Conservation (phyloP, 1,139 yeast genomes). For the Kodamaea arcana region DNA sequence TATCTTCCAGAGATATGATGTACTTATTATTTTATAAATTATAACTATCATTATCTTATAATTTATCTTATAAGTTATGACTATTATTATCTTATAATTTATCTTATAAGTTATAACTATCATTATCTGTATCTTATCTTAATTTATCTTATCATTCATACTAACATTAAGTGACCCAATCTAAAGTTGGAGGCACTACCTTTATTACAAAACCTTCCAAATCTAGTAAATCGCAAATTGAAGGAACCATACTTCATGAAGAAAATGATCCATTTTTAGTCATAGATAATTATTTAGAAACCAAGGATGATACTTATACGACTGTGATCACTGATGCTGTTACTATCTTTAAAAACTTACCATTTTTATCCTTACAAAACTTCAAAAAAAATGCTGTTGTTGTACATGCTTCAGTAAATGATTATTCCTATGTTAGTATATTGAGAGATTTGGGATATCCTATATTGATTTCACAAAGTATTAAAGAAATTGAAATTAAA, state of each 20-base stretch:
- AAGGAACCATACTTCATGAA: slow-evolving; percentile 35
- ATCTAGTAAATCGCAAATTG: slow-evolving; percentile 32
- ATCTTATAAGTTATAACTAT: too few relatives aligned
- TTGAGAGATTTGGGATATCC: slow-evolving; percentile 67
- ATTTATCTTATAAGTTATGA: too few relatives aligned
- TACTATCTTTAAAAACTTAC: slow-evolving; percentile 49
- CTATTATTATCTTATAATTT: neutral
- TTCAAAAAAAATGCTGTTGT: slow-evolving; percentile 48
- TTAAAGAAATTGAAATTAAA: slow-evolving; percentile 49
- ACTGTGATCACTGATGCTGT: slow-evolving; percentile 52
- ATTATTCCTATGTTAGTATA: slow-evolving; percentile 63
- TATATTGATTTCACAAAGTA: slow-evolving; percentile 59
- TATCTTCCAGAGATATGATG: too few relatives aligned
- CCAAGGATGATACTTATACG: slow-evolving; percentile 28
- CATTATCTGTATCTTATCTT: neutral
- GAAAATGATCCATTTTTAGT: slow-evolving; percentile 53
- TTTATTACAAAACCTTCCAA: slow-evolving; percentile 48
- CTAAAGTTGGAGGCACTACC: slow-evolving; percentile 27
- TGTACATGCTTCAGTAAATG: slow-evolving; percentile 59
- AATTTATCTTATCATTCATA: neutral
- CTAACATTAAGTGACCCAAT: slow-evolving; percentile 10
- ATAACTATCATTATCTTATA: neutral
- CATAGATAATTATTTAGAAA: slow-evolving; percentile 30
- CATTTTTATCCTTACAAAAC: slow-evolving; percentile 45
- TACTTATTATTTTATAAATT: too few relatives aligned